Evolutionary conservation across 2,329 filamentous ascomycete species (phyloP), one percentile per base, ranked within the genome.

Genomic region (Arachnomyces sp.): DNA sequence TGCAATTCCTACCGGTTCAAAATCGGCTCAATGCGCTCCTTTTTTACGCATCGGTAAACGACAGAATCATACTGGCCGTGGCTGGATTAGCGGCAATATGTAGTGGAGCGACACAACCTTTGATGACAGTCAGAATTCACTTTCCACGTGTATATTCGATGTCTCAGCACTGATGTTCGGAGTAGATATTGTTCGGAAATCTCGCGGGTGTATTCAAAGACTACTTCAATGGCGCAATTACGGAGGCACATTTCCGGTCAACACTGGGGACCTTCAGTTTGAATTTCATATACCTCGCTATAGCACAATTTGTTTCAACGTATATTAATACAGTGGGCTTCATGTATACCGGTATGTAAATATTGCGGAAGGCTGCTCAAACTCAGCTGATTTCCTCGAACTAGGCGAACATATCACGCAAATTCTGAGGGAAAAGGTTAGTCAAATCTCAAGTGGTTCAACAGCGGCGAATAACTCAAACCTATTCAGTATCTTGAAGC

Each of bases 261-360:
- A 66, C 78, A 44, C 67, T 93, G 52, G 66, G 66, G 7, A 68
- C 71, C 32, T 75, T 82, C 51, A 83, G 88, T 8, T 65, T 93
- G 28, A 93, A 93, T 63, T 92, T 93, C 49, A 67, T 95, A 25
- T 94, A 94, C 59, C 74, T 95, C 34, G 87, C 77, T 32, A 79
- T 94, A 42, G 87, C 73, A 47, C 83, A 89, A 56, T 94, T 93
- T 49, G 63, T 85, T 34, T 80, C 81, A 3, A 75, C 82, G 32
- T 94, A 93, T 59, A 69, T 93, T 44, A 75, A 79, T 16, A 95
- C 89, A 0, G 80, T 93, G 13, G 86, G 86, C 14, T 95, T 93
- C 67, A 94, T 95, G 52, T 95, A 87, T 55, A 82, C 80, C 0
- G 86, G 85, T 42, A 85, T 90, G 60, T 82, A 87, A 55, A 79